Evolutionary conservation across 2,329 filamentous ascomycete genomes (phyloP), one percentile per base, ranked within the genome.

Genomic region (Cryphonectria carpinicola): DNA sequence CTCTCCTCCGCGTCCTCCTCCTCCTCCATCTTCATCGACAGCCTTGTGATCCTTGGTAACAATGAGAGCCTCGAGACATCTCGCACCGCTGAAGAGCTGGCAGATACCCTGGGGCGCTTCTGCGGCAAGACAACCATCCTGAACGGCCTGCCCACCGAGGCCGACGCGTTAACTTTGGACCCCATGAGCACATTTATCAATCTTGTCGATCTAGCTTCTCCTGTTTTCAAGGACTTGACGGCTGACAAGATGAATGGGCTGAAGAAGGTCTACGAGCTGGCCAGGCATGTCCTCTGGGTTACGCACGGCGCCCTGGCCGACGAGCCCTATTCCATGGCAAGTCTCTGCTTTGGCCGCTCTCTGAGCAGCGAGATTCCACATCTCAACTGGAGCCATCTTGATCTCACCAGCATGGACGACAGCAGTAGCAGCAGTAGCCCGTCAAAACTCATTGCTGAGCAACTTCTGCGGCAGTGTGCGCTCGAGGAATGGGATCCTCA

Each of bases 191-290:
- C 72, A 43, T 66, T 78, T 4, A 35, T 78, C 56, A 73, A 69
- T 52, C 63, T 78, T n/a, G 43, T 71, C 6, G 77, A 79, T 10
- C 73, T 79, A 11, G 78, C 78, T 66, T 64, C 70, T 35, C 74
- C 75, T 25, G 46, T 77, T 17, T 76, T 79, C 67, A 63, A 76
- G 67, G 61, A 70, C 35, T 52, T 77, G 35, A 77, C 70, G 11
- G 41, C 58, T 1, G 62, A 62, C 46, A 73, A 71, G 39, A 72
- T 77, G 37, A 35, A 72, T 5, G 72, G 65, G 13, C 70, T 77
- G n/a, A 72, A 77, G 49, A n/a, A 49, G 7, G 10, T 75, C 4
- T 73, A 71, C 17, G 65, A 70, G 8, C 25, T 35, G 41, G 49
- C 58, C 17, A 67, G 68, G 13, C 70, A 71, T 43, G 60, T 78